These are phyloP conservation scores for Penicillium lividum DNA, from an alignment of 495 filamentous ascomycete genomes.

Conservation along the genomic window DNA sequence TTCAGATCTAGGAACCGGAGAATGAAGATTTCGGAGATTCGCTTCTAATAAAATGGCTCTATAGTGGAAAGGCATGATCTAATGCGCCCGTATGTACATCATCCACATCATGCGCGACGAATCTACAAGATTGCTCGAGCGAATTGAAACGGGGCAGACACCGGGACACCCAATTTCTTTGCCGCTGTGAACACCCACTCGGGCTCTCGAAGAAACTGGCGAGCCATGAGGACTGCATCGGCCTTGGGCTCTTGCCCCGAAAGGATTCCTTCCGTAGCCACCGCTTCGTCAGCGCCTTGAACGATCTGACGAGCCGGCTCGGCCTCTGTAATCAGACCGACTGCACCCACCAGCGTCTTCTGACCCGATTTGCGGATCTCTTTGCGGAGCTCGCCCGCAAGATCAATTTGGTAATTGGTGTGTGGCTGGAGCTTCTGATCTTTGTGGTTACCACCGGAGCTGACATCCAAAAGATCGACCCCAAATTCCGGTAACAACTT, in stretches of 20 bases:
- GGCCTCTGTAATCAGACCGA: conserved; percentile 68
- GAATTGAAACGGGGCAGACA: conserved; percentile 59
- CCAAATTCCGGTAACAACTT: conserved; percentile 63
- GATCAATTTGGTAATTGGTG: conserved; percentile 62
- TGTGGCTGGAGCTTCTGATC: conserved; percentile 56
- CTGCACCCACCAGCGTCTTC: conserved; percentile 65
- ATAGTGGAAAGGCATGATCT: too few species aligned
- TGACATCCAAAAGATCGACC: conserved; percentile 76
- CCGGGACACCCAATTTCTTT: conserved; percentile 57
- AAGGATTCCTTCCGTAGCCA: conserved; percentile 38
- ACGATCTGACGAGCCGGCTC: conserved; percentile 59
- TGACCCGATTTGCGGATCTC: conserved; percentile 56
- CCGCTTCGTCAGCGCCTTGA: conserved; percentile 51
- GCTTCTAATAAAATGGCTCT: too few species aligned
- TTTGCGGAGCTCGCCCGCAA: conserved; percentile 60
- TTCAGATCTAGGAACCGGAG: too few species aligned
- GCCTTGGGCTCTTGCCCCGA: conserved; percentile 47
- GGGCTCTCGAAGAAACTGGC: conserved; percentile 67
- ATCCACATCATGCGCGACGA: background rate
- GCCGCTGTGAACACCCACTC: conserved; percentile 65
- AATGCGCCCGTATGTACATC: background rate
- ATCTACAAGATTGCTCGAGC: conserved; percentile 18
- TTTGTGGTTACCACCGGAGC: conserved; percentile 65
- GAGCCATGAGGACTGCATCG: conserved; percentile 63
- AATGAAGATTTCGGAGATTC: too few species aligned